Evolutionary conservation across 1,284 basidiomycete genomes (phyloP).

Genomic region (Boletus albobrunnescens): DNA sequence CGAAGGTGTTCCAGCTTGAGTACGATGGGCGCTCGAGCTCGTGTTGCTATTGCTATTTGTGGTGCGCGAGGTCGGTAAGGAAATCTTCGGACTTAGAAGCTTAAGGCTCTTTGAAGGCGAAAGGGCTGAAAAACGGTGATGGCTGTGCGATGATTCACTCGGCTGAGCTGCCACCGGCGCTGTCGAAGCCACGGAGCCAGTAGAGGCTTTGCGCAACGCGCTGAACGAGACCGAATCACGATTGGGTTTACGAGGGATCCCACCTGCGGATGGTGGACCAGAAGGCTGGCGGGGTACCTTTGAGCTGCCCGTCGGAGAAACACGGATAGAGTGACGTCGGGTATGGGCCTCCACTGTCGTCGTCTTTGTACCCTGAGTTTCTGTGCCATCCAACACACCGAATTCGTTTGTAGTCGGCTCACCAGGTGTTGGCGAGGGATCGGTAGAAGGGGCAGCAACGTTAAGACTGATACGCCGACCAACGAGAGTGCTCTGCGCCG

Average conservation of each 20-base stretch:
- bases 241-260: constrained; percentile 58
- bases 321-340: constrained; percentile 49
- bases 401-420: constrained; percentile 65
- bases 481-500: constrained; percentile 41
- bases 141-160: constrained; percentile 33
- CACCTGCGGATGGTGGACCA: constrained; percentile 42
- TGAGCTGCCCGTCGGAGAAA: constrained; percentile 57
- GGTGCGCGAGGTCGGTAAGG: constrained; percentile 51
- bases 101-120: constrained; percentile 81
- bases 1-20: constrained; percentile 57
- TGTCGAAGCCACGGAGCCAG: constrained; percentile 66
- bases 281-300: constrained; percentile 67
- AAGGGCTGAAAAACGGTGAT: constrained; percentile 70
- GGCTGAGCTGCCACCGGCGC: constrained; percentile 45
- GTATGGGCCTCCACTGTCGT: constrained; percentile 40
- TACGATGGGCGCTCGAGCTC: constrained; percentile 50
- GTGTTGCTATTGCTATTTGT: constrained; percentile 42
- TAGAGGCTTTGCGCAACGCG: constrained; percentile 74
- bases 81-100: constrained; percentile 72
- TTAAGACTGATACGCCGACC: constrained; percentile 63
- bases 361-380: constrained; percentile 31
- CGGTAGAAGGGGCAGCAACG: constrained; percentile 52
- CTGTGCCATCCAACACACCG: constrained; percentile 66
- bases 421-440: constrained; percentile 55
- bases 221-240: constrained; percentile 74